Percentiles rank a stretch among this genome's conserved stretches.
Evolutionary conservation across 2,329 filamentous ascomycete species (phyloP).

Genomic region (Diplodia corticola): DNA sequence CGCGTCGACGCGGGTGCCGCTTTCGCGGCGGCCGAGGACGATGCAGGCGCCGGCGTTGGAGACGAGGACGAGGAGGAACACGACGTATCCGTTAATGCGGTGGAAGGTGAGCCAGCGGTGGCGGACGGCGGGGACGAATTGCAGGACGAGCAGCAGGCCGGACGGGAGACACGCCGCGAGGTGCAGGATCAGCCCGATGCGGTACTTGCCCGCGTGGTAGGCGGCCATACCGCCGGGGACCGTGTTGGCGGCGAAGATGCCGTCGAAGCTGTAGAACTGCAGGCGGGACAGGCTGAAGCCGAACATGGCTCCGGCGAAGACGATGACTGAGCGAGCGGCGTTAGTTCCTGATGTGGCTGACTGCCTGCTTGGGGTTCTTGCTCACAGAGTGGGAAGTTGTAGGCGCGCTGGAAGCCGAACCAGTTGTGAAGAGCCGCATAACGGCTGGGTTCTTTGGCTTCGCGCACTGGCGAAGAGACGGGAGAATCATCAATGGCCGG

Average conservation of each 20-base stretch:
- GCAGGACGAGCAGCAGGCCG: conserved; percentile 41
- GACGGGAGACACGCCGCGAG: conserved; percentile 44
- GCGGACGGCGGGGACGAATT: conserved; percentile 47
- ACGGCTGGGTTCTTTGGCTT: too few species aligned
- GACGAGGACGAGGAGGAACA: conserved; percentile 51
- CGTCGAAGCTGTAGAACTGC: too few species aligned
- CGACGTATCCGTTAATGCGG: conserved; percentile 60
- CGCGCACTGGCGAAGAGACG: too few species aligned
- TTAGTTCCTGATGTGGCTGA: too few species aligned
- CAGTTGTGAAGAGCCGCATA: too few species aligned
- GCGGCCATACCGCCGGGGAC: too few species aligned
- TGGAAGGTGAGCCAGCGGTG: conserved; percentile 56
- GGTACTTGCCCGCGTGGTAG: conserved; percentile 27
- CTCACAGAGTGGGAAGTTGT: conserved; percentile 58
- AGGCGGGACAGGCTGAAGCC: conserved; percentile 41
- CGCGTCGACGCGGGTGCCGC: neutral
- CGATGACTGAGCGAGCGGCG: too few species aligned
- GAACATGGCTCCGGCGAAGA: conserved; percentile 23
- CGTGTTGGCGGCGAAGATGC: too few species aligned
- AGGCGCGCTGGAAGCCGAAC: conserved; percentile 29
- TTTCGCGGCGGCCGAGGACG: neutral
- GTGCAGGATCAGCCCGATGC: conserved; percentile 47
- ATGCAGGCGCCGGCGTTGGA: conserved; percentile 54
- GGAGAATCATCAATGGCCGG: too few species aligned
- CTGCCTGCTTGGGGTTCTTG: too few species aligned